Conservation (phyloP, 1,139 yeast genomes). For the Debaryomyces singareniensis region DNA sequence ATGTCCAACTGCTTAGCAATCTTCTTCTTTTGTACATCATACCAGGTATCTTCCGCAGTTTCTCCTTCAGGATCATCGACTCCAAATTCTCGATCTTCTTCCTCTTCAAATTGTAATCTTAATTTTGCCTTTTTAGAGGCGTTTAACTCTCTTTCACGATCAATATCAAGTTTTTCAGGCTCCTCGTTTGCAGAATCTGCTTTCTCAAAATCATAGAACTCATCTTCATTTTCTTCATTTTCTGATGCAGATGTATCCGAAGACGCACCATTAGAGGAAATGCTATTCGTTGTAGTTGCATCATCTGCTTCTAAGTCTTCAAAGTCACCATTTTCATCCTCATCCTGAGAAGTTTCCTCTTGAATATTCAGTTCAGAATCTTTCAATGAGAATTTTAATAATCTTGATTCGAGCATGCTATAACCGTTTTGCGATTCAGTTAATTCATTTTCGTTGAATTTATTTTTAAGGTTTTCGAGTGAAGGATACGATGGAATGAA, state of each 20-base stretch:
- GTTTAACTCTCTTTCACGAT: slow-evolving; percentile 68
- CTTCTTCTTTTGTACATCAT: slow-evolving; percentile 92
- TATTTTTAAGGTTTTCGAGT: slow-evolving; percentile 43
- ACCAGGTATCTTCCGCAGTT: slow-evolving; percentile 89
- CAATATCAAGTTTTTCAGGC: slow-evolving; percentile 45
- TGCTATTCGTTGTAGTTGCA: slow-evolving; percentile 13
- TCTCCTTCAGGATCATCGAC: slow-evolving; percentile 71
- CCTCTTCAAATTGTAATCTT: slow-evolving; percentile 85
- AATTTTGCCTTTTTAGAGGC: slow-evolving; percentile 87
- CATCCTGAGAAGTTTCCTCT: slow-evolving; percentile 30
- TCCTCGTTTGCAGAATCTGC: slow-evolving; percentile 24
- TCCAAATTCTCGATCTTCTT: slow-evolving; percentile 72
- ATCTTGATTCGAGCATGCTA: slow-evolving; percentile 46
- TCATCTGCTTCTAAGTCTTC: slow-evolving; percentile 64
- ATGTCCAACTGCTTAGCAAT: slow-evolving; percentile 95
- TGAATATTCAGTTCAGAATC: slow-evolving; percentile 53
- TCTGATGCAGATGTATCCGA: slow-evolving; percentile 3
- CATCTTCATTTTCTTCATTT: background rate
- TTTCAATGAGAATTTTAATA: slow-evolving; percentile 48
- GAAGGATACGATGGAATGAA: slow-evolving; percentile 35
- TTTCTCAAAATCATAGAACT: slow-evolving; percentile 8
- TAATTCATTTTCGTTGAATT: slow-evolving; percentile 40
- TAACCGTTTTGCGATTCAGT: slow-evolving; percentile 39
- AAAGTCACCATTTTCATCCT: slow-evolving; percentile 68
- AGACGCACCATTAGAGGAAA: background rate